These are phyloP conservation scores for Turritis glabra DNA, from an alignment of 345 rosid genomes.

Conservation along the genomic window DNA sequence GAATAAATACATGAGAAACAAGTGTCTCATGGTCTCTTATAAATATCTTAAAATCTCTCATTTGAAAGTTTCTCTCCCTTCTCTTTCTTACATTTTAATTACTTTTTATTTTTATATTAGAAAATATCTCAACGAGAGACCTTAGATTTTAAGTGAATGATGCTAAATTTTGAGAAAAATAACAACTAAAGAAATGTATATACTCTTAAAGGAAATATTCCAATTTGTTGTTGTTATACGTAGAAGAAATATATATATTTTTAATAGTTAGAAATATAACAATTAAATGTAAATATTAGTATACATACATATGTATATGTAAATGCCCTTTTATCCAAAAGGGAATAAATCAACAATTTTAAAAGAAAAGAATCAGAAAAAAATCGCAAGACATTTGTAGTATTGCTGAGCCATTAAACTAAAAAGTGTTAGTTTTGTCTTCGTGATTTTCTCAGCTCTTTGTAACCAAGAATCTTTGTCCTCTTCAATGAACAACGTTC, in stretches of 20 bases:
- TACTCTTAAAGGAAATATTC: background rate
- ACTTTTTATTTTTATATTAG: no score
- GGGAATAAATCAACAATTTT: slow-evolving; percentile 13
- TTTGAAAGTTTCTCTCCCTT: no score
- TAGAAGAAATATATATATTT: background rate
- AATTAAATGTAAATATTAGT: slow-evolving; percentile 2
- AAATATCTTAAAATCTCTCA: no score
- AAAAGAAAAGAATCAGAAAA: slow-evolving; percentile 4
- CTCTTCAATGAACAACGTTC: slow-evolving; percentile 31
- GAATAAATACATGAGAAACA: no score
- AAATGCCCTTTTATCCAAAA: slow-evolving; percentile 1
- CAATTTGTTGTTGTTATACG: background rate
- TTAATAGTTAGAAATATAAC: background rate
- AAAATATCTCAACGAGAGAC: no score
- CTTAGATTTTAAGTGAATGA: background rate
- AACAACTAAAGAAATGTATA: background rate
- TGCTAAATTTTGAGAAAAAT: background rate
- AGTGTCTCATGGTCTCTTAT: no score
- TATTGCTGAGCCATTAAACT: slow-evolving; percentile 31
- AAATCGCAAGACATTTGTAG: slow-evolving; percentile 29
- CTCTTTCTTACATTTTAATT: no score
- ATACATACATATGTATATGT: background rate
- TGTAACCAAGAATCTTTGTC: slow-evolving; percentile 37
- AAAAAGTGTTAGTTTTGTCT: slow-evolving; percentile 30
- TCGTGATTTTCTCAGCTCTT: slow-evolving; percentile 32